Evolutionary conservation across 2,329 filamentous ascomycete species (phyloP), one percentile per base, ranked within the genome.

Genomic region (Cladosporium velox): DNA sequence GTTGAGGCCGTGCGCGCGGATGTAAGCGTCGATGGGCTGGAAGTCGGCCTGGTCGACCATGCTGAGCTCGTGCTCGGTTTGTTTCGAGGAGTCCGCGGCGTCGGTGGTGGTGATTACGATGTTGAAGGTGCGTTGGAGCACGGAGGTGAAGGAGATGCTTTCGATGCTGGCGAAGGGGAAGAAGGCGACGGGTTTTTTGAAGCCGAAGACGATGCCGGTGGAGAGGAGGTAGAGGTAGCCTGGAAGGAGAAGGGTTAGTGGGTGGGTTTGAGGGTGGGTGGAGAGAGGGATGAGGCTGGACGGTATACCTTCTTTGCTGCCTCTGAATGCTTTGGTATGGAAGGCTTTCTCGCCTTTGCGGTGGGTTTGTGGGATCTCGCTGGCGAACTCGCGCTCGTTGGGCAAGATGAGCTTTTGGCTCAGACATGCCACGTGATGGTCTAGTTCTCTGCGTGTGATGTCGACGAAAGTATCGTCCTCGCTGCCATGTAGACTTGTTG

Each of bases 21-120:
- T 81, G 68, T 89, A 90, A 5, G 80, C 79, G 68, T 89, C 87
- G 58, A 90, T 89, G 18, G 86, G 86, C 0, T 81, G 79, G 70
- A 85, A 89, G 72, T 89, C 85, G 10, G 83, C 84, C 71, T 89
- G 87, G 69, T 90, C 87, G 51, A 90, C 79, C 87, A 89, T 89
- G 51, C 83, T 84, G 70, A 89, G 88, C 70, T 90, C 87, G 21
- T 87, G 80, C 69, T 89, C 87, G 18, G 59, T 54, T 71, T 86
- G 81, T 1, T 77, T 77, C 1, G 32, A 21, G 52, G 28, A 1
- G 34, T 81, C 81, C 32, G 64, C 24, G 15, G 58, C 32, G 35
- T 67, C 65, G 51, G 35, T 14, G 7, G 70, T 66, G 18, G 80
- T 73, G 65, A 89, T 82, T 70, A 87, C 86, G 38, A 90, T 82